Percentiles rank a stretch among this genome's conserved stretches.
Evolutionary conservation across 805 yeast species (phyloP).

Genomic region (Spathaspora passalidarum): DNA sequence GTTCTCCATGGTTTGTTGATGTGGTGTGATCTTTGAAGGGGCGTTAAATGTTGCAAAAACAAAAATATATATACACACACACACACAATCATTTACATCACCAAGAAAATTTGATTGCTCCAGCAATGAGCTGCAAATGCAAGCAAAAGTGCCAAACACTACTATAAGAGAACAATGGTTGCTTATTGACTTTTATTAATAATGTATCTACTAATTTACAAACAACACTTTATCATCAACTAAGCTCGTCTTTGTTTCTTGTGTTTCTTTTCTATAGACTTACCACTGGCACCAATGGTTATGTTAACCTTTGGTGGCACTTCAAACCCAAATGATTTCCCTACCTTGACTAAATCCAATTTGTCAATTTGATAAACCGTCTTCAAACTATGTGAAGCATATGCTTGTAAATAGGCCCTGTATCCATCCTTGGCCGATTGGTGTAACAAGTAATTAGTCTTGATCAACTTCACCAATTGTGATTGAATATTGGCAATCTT

Average conservation of each 20-base stretch:
- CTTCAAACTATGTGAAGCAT: conserved; percentile 93
- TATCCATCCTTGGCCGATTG: conserved; percentile 97
- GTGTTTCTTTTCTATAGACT: conserved; percentile 50
- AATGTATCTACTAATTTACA: neutral
- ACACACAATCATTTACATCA: no score
- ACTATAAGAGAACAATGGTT: no score
- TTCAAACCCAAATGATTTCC: conserved; percentile 90
- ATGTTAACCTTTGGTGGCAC: conserved; percentile 97
- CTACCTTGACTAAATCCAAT: conserved; percentile 90
- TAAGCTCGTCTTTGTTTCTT: conserved; percentile 37
- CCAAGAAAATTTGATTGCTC: no score
- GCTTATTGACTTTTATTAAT: no score
- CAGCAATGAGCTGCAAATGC: no score
- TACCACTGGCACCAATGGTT: conserved; percentile 90
- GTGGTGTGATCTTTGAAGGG: no score
- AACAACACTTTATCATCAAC: no score
- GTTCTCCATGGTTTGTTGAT: no score
- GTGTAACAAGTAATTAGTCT: conserved; percentile 90
- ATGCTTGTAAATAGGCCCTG: conserved; percentile 94
- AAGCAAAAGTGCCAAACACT: no score
- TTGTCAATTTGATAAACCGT: conserved; percentile 96
- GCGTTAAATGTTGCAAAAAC: no score
- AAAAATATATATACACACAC: no score
- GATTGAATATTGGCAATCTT: conserved; percentile 96
- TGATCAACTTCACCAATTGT: conserved; percentile 85